Percentiles rank a stretch among this genome's conserved stretches.
Evolutionary conservation across 257 asterid genomes (phyloP).

Genomic region (Solanum pinnatisectum): DNA sequence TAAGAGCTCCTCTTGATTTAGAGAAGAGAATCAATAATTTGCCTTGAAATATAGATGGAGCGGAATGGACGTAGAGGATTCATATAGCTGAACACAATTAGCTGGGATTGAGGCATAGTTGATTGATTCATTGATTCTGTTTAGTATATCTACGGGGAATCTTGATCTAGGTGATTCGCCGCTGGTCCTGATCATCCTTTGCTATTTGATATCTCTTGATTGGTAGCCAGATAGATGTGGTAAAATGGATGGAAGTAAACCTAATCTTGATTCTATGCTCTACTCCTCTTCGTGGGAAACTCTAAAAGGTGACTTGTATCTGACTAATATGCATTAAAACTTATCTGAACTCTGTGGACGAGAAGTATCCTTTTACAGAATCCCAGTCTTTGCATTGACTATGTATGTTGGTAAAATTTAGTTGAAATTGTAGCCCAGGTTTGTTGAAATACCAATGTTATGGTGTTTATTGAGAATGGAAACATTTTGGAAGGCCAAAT

Average conservation of each 20-base stretch:
- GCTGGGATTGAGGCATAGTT: neutral
- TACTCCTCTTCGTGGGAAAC: neutral
- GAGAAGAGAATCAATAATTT: neutral
- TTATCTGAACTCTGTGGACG: neutral
- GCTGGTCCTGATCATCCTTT: neutral
- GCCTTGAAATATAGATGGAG: neutral
- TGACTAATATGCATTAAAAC: neutral
- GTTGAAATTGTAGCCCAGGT: neutral
- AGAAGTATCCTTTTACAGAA: neutral
- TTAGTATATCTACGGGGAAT: too few species aligned
- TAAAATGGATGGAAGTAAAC: neutral
- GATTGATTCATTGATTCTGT: neutral
- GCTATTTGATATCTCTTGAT: neutral
- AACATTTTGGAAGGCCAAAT: neutral
- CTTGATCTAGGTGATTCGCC: neutral
- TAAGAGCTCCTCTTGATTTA: neutral
- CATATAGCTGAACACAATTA: neutral
- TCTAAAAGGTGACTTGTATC: neutral
- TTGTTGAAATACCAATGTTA: neutral
- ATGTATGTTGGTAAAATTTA: neutral
- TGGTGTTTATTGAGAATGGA: neutral
- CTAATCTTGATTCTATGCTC: neutral
- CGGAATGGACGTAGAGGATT: neutral
- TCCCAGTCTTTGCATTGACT: neutral
- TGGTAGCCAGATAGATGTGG: neutral